Base-by-base conservation (phyloP, 805 yeast genomes). In the Geotrichum ghanense region DNA sequence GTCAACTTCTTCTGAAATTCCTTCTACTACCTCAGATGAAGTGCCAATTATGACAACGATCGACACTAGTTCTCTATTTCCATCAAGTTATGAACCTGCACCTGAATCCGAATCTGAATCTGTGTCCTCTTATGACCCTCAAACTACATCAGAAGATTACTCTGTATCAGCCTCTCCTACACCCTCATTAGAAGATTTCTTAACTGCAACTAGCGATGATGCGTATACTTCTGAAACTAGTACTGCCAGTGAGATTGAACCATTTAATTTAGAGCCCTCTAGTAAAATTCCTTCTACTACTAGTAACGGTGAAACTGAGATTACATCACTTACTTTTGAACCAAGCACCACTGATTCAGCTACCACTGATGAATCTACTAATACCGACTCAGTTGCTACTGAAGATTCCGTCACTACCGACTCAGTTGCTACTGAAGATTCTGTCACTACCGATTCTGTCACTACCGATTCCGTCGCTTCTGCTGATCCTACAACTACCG, bases 141-240 rank as follows among this genome's bases (percentile, higher is more conserved):
- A n/a, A n/a, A n/a, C n/a, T n/a, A n/a, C n/a, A n/a, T n/a, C n/a
- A n/a, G n/a, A n/a, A n/a, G n/a, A n/a, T n/a, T n/a, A n/a, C n/a
- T n/a, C n/a, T n/a, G n/a, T n/a, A n/a, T n/a, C n/a, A n/a, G n/a
- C n/a, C n/a, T n/a, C n/a, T n/a, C n/a, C n/a, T n/a, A n/a, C n/a
- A n/a, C n/a, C n/a, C 10, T 10, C 48, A n/a, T 21, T 41, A 14
- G 6, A 24, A 23, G n/a, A 22, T 3, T 4, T 16, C 16, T 19
- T 23, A 25, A 14, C 47, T n/a, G 16, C 42, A n/a, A 7, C 51
- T 10, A 16, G 17, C 5, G n/a, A 47, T 12, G 25, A 47, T 46
- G 19, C 49, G 6, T 20, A 45, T 12, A 20, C 48, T 34, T 19
- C 46, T 17, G 34, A 20, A 16, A 42, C 45, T n/a, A 4, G 42